These are phyloP conservation scores for Aspergillus sp. DNA, from an alignment of 2,329 filamentous ascomycete genomes.

Conservation along the genomic window DNA sequence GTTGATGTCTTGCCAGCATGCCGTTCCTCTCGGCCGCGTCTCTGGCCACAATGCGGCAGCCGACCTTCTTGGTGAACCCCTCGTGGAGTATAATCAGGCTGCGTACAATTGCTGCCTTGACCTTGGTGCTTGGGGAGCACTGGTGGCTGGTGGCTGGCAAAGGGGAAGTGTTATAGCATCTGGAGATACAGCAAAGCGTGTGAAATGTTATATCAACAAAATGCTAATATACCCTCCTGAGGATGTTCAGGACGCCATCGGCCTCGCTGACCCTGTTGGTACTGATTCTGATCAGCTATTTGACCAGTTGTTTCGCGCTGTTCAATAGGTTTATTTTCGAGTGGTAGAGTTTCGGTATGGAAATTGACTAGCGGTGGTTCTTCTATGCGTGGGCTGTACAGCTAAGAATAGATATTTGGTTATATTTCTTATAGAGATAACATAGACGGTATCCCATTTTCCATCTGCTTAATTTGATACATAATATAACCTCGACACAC, in stretches of 20 bases:
- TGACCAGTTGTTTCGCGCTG: no score
- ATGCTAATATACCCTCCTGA: conserved; percentile 36
- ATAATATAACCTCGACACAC: no score
- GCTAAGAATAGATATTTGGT: no score
- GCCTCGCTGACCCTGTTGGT: no score
- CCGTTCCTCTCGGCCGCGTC: conserved; percentile 34
- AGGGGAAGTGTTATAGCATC: conserved; percentile 21
- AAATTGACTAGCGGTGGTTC: no score
- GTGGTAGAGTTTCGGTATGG: no score
- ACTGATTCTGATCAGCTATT: no score
- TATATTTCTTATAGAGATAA: no score
- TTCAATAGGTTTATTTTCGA: no score
- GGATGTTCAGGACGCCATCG: not conserved
- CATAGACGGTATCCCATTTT: no score
- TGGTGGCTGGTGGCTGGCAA: conserved; percentile 32
- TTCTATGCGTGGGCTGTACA: no score
- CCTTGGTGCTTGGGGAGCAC: conserved; percentile 31
- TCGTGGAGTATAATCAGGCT: conserved; percentile 30
- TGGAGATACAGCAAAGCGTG: conserved; percentile 31
- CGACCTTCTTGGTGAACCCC: conserved; percentile 29
- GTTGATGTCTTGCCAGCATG: conserved; percentile 45
- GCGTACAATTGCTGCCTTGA: conserved; percentile 38
- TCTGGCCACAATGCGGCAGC: conserved; percentile 37
- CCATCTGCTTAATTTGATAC: no score
- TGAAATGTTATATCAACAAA: conserved; percentile 37